Evolutionary conservation across 1,139 yeast genomes (phyloP), one percentile per base, ranked within the genome.

Genomic region (Candida dubliniensis): DNA sequence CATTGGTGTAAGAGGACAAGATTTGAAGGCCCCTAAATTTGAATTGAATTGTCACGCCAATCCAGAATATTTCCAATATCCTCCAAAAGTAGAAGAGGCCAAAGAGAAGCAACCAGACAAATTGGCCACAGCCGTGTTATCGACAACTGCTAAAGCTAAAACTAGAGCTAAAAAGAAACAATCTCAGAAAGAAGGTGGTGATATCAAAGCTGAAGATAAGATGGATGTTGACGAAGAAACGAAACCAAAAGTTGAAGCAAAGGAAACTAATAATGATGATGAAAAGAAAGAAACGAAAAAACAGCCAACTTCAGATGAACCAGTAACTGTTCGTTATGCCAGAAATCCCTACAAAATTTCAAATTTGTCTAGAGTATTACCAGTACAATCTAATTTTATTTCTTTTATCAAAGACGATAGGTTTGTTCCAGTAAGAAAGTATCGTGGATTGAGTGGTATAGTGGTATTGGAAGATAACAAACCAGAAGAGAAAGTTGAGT

Each of bases 131-230:
- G 99, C 98, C 2, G 96, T 93, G 23, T 76, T 93, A 50, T 89
- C 97, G 1, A 93, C 98, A 0, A 93, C 99, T 1, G 90, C 84
- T 30, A 84, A 84, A 61, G 97, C 97, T 15, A 87, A 87, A 67
- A 95, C 93, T 35, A 82, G 97, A 64, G 96, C 96, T 23, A 87
- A 85, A 66, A 86, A 84, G 71, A 76, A 79, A 31, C 81, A 79
- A 59, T 76, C 76, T 53, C 85, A 82, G 58, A 79, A 74, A 57
- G 78, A 70, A 46, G 60, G 59, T 29, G 69, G 62, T 14, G 59
- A 51, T 11, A 59, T 56, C 27, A 66, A 50, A 10, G 63, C 59
- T 33, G 62, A 61, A 39, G 71, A 65, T 10, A 57, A 63, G 11
- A 70, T 66, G 49, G 59, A 55, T 36, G 66, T 66, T 31, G 60